Base-by-base conservation (phyloP, 805 yeast species). In the Schwanniomyces pseudopolymorphus region DNA sequence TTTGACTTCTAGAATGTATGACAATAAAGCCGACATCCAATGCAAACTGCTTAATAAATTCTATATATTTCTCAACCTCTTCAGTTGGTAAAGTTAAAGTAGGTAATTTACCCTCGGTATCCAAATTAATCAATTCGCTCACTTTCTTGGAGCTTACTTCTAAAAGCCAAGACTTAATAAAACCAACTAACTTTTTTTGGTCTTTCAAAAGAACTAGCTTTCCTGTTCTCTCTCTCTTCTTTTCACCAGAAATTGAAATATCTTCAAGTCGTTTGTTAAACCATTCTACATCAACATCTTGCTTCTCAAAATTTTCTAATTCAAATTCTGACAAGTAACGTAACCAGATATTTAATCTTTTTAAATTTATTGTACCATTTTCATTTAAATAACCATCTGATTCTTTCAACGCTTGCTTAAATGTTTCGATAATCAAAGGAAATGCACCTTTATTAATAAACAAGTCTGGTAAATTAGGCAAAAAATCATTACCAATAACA, bases 401-500 rank as follows among this genome's bases (percentile, higher is more conserved):
- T 51, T 78, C 78, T 54, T 78, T 76, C 60, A 94, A 73, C 22
- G 91, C 82, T 58, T 82, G 83, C 64, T 91, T 94, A 71, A 94
- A 94, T 13, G 97, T 85, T 51, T 85, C 89, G 55, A 94, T 75
- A 58, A 94, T 75, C 25, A 90, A 78, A n/a, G 98, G 96, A 72
- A 94, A 87, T 0, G 98, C 99, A 56, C 97, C 98, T 57, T 91
- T 94, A 62, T 90, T 91, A 54, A 94, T 78, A 63, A 89, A 91
- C 56, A 94, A 75, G 66, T 91, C 96, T 0, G 99, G 99, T 56
- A 95, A 78, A 63, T 94, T 89, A 21, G 99, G 99, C 60, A 94
- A 78, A 83, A 94, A 94, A 77, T 94, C 99, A 62, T 94, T 94
- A 58, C 99, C 99, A 57, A 94, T 89, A 50, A 94, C 96, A 61